Conservation (phyloP, 176 grass and related monocot species). For the Poa annua region DNA sequence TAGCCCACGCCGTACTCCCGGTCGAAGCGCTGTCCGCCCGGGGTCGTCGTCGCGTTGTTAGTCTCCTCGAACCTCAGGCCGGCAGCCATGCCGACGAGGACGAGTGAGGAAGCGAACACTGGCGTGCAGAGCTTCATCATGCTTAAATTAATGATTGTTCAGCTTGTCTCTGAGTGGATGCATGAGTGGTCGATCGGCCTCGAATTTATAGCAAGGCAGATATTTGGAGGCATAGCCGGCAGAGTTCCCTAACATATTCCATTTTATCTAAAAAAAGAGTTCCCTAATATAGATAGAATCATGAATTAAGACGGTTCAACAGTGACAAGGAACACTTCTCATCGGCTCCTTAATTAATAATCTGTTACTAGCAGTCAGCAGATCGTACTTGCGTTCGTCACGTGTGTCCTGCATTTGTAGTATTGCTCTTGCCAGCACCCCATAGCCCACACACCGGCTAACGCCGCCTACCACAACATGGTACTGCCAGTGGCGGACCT, state of each 20-base stretch:
- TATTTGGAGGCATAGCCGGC: neutral
- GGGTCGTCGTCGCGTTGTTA: slow-evolving; percentile 1
- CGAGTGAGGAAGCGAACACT: neutral
- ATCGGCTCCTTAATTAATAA: slow-evolving; percentile 1
- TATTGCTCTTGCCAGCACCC: neutral
- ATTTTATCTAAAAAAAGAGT: too few relatives aligned
- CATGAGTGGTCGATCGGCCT: slow-evolving; percentile 3
- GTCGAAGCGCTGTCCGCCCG: neutral
- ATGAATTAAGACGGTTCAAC: neutral
- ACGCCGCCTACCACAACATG: neutral
- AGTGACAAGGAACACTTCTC: neutral
- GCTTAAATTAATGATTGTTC: neutral
- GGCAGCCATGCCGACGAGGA: neutral
- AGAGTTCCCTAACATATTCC: neutral
- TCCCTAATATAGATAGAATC: neutral
- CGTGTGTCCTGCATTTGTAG: neutral
- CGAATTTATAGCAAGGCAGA: neutral
- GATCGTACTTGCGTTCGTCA: neutral
- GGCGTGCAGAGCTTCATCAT: neutral
- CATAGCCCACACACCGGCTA: neutral
- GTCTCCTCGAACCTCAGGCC: neutral
- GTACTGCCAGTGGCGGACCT: too few relatives aligned
- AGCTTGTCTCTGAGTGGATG: neutral
- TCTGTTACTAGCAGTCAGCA: neutral
- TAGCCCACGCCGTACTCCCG: neutral